Base-by-base conservation (phyloP, 1,284 basidiomycete species). In the Trametes sp. region DNA sequence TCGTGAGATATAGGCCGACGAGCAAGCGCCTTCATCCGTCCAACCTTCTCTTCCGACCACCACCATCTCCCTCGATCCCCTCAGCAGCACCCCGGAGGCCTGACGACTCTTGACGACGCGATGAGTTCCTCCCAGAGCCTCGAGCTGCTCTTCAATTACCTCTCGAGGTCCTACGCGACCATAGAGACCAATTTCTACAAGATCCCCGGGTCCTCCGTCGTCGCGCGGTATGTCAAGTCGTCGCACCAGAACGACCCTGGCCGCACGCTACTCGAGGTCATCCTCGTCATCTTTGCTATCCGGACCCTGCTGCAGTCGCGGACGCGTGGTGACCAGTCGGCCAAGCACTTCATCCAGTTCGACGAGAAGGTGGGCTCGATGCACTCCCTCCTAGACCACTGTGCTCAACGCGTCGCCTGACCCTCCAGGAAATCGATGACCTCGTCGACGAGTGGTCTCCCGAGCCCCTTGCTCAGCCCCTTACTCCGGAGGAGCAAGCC, bases 401-500 rank as follows among this genome's bases (percentile, higher is more conserved):
- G 19, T 60, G 14, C 42, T 57, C 0, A 35, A 44, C 46, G 29
- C 46, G 26, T 35, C 41, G n/a, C 13, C 59, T 41, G 36, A 41
- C 10, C 54, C 41, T n/a, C n/a, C 71, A 98, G 94, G 98, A 99
- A 88, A 90, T 98, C 62, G 91, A 98, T 74, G 97, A 99, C 72
- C 86, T 99, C 41, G 94, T 99, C 1, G 90, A 94, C 61, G 98
- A 99, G 75, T 99, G 96, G 94, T 83, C 83, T 11, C 98, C 98
- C 0, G 94, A 96, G 67, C 90, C 94, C 14, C 84, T 99, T 4
- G 89, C 86, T 7, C 83, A 84, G 35, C 86, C 87, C 21, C 82
- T 92, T 50, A 80, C 81, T 14, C 77, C 82, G 0, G 78, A 79
- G 59, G 93, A 96, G 72, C 81, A 87, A 59, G 79, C 84, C 36